phyloP scores from a whole-genome alignment of 2,329 filamentous ascomycete genomes.

The Colletotrichum gloeosporioides region DNA sequence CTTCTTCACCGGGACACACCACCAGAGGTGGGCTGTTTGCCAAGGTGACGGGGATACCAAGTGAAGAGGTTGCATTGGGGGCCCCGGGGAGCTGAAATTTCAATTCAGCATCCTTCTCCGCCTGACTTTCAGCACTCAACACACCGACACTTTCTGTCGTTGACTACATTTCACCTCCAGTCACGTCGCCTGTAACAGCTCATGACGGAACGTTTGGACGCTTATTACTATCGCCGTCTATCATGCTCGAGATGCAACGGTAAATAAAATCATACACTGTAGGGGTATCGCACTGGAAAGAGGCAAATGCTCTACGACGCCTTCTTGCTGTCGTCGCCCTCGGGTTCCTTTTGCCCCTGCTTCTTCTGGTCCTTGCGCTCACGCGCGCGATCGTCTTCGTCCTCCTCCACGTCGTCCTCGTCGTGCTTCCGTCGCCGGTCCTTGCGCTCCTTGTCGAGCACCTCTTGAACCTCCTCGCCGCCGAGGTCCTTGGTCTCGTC shows the following conservation, averaged over 20 bases:
- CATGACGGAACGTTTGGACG: neutral
- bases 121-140: neutral
- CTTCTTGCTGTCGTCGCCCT: constrained; percentile 5
- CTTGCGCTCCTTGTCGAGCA: constrained; percentile 58
- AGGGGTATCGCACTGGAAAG: neutral
- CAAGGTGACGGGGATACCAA: neutral
- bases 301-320: neutral
- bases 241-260: neutral
- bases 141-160: neutral
- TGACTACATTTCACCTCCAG: too few species aligned
- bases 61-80: neutral
- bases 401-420: constrained; percentile 44
- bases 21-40: neutral
- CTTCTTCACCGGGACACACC: neutral
- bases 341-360: constrained; percentile 26
- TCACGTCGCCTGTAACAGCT: too few species aligned
- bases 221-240: neutral
- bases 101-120: neutral
- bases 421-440: constrained; percentile 39
- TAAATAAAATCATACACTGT: neutral
- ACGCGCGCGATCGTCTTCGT: constrained; percentile 38
- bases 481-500: constrained; percentile 78
- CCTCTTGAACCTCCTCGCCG: constrained; percentile 66
- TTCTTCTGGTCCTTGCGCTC: constrained; percentile 33
- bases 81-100: neutral